Base-by-base conservation (phyloP, 2,329 filamentous ascomycete species). In the Diaporthe sp. region DNA sequence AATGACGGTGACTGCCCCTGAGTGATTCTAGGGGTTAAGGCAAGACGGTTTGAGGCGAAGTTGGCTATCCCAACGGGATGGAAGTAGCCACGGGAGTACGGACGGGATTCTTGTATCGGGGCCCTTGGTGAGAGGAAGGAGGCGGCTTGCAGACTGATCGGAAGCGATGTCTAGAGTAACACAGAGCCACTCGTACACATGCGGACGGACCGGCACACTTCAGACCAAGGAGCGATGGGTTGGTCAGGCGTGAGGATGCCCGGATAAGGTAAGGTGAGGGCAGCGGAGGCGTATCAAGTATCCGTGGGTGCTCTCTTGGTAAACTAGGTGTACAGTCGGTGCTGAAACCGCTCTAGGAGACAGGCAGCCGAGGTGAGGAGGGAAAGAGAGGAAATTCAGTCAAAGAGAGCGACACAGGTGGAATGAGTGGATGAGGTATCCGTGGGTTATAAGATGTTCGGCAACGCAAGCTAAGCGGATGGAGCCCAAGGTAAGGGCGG, bases 331-430 rank as follows among this genome's bases (percentile, higher is more conserved):
- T 70, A 67, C 37, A 53, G 71, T 70, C 19, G 67, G 34, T 39
- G 68, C 68, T 73, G 68, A 75, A 75, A 60, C 57, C 46, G 39
- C 73, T 73, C 57, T 58, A 76, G 72, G 72, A 77, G 74, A 76
- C 58, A 55, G 57, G 46, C 67, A 72, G 73, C 53, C 44, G 55
- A 42, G 58, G 70, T 44, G 39, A 62, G 71, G 49, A 70, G 67
- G 61, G 55, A 74, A 75, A 73, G 65, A 74, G 65, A 75, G 71
- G 57, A 72, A 76, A 74, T 57, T 19, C 72, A 74, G 67, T 71
- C 75, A 76, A 76, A 77, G 62, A 70, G 61, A 76, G 71, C 57
- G 61, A 68, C 68, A 55, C 75, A 4, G 68, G 75, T 42, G 75
- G 31, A 71, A 71, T 70, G 73, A 75, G 75, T 67, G 73, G 70